phyloP scores from a whole-genome alignment of 2,329 filamentous ascomycete genomes.

The Knoxdaviesia proteae region DNA sequence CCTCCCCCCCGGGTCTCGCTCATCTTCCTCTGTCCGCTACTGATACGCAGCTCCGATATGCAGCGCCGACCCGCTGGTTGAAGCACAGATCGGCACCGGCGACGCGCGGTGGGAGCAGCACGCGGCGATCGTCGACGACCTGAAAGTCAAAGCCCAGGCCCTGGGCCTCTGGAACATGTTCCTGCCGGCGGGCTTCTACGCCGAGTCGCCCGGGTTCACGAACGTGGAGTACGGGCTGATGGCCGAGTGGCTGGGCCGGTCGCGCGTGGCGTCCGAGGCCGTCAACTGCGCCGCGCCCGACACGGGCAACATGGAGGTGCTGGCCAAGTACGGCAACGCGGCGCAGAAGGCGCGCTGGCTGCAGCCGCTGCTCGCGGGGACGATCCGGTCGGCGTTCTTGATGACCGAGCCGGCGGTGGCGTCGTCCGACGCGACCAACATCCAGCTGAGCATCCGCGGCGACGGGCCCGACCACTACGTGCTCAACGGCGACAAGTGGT shows the following conservation, averaged over 20 bases:
- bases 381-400: constrained; percentile 75
- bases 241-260: constrained; percentile 89
- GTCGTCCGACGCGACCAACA: constrained; percentile 83
- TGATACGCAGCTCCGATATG: constrained; percentile 2
- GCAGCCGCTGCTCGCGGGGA: constrained; percentile 56
- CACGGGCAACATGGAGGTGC: constrained; percentile 88
- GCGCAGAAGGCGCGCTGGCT: constrained; percentile 74
- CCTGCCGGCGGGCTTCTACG: constrained; percentile 84
- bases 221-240: constrained; percentile 96
- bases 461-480: constrained; percentile 70
- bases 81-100: constrained; percentile 60
- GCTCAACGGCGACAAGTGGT: constrained; percentile 97
- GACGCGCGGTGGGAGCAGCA: constrained; percentile 60
- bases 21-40: neutral
- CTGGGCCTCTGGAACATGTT: constrained; percentile 98
- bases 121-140: constrained; percentile 64
- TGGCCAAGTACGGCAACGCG: constrained; percentile 78
- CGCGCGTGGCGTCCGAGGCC: constrained; percentile 61
- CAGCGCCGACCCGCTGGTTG: constrained; percentile 59
- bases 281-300: constrained; percentile 82
- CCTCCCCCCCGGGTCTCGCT: neutral
- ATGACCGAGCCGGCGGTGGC: constrained; percentile 88
- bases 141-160: constrained; percentile 65
- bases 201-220: constrained; percentile 79
- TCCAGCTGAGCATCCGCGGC: constrained; percentile 58